Evolutionary conservation across 441 rosid genomes (phyloP), one percentile per base, ranked within the genome.

Genomic region (Cnidoscolus chayamansa): DNA sequence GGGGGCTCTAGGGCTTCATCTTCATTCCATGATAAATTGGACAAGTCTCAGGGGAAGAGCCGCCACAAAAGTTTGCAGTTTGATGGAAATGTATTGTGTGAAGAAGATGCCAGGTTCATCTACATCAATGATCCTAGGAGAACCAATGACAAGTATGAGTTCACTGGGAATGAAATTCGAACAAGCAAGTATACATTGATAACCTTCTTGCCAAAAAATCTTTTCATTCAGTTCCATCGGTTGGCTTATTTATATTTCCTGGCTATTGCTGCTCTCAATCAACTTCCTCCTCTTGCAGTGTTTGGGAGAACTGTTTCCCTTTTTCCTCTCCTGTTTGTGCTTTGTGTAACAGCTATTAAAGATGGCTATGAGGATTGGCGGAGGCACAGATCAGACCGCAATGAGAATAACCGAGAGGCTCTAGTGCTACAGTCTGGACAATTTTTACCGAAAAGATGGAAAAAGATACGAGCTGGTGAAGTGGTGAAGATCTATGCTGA

Each of bases 321-420:
- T 74, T 87, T 90, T 68, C 96, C 96, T 65, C 93, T 90, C 50
- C 79, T 88, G 65, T 87, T 88, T 77, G 96, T 90, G 62, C 96
- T 90, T 43, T 86, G 87, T 76, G 96, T 90, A 74, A 88, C 96
- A 1, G 96, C 93, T 67, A 80, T 90, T 70, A 90, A 88, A 84
- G 93, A 90, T 82, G 93, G 90, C 37, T 90, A 90, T 60, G 96
- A 90, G 83, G 96, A 90, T 80, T 90, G 96, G 96, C 77, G 96
- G 79, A 83, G 96, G 79, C 96, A 90, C 75, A 85, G 93, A 76
- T 88, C 96, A 16, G 93, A 90, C 72, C 75, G 80, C 63, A 88
- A 87, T 25, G 96, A 90, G 87, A 90, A 90, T 79, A 90, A 90
- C 79, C 71, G 91, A 53, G 89, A 86, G 80, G 88, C 93, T 20